Evolutionary conservation across 2,329 filamentous ascomycete species (phyloP).

Genomic region (Fusarium concolor): DNA sequence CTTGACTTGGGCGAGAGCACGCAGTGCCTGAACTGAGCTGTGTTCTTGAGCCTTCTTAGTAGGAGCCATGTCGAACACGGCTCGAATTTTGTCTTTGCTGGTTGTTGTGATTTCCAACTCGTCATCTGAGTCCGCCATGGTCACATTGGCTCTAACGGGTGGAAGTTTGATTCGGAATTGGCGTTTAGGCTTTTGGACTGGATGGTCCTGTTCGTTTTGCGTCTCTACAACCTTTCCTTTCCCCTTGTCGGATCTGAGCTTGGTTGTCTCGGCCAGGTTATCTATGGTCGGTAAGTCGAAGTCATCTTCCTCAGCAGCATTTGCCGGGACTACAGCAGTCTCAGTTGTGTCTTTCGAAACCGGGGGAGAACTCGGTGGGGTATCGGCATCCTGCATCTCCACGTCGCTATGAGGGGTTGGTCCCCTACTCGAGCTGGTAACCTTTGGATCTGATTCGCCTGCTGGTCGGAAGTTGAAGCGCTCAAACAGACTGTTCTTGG

Average conservation of each 20-base stretch:
- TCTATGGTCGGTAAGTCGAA: conserved; percentile 51
- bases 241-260: conserved; percentile 63
- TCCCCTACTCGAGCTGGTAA: conserved; percentile 67
- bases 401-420: conserved; percentile 64
- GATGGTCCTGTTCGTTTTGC: conserved; percentile 33
- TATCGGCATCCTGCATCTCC: conserved; percentile 65
- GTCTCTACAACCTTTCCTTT: conserved; percentile 65
- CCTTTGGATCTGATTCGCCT: conserved; percentile 51
- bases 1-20: conserved; percentile 77
- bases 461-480: conserved; percentile 79
- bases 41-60: conserved; percentile 71
- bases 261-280: conserved; percentile 48
- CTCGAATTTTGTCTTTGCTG: conserved; percentile 64
- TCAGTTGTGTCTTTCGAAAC: conserved; percentile 48
- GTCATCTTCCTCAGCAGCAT: conserved; percentile 20
- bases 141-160: conserved; percentile 52
- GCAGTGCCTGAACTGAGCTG: conserved; percentile 74
- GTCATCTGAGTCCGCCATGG: conserved; percentile 63
- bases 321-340: neutral
- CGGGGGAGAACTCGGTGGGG: conserved; percentile 79
- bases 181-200: conserved; percentile 54
- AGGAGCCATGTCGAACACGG: conserved; percentile 78
- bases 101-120: conserved; percentile 71
- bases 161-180: conserved; percentile 65
- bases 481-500: conserved; percentile 83